phyloP scores from a whole-genome alignment of 805 yeast genomes.

The Metschnikowia santaceciliae region DNA sequence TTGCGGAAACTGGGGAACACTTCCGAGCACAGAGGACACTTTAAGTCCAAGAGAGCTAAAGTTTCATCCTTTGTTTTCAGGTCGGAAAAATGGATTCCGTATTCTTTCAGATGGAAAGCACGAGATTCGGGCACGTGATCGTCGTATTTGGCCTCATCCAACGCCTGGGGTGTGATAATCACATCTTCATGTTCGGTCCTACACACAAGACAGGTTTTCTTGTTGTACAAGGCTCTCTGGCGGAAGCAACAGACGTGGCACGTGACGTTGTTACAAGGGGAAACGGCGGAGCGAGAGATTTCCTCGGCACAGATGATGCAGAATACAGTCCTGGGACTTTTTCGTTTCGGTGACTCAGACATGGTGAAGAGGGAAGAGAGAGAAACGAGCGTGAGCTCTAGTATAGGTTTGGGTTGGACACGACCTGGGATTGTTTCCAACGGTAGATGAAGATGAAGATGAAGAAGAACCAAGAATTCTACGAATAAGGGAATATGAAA shows the following conservation, averaged over 20 bases:
- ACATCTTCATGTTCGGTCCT: conserved; percentile 62
- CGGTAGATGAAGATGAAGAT: too few species aligned
- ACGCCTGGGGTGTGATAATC: conserved; percentile 51
- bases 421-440: not conserved
- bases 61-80: conserved; percentile 46
- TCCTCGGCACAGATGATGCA: conserved; percentile 86
- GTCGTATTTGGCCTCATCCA: conserved; percentile 27
- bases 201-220: conserved; percentile 77
- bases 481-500: too few species aligned
- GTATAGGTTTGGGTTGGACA: not conserved
- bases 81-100: conserved; percentile 59
- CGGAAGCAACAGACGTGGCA: conserved; percentile 83
- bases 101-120: conserved; percentile 37
- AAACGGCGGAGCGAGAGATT: conserved; percentile 58
- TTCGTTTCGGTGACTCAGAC: not conserved
- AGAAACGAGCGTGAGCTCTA: not conserved
- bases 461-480: too few species aligned
- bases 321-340: conserved; percentile 20
- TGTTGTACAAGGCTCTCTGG: conserved; percentile 74
- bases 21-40: conserved; percentile 52
- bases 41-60: conserved; percentile 46
- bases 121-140: conserved; percentile 34
- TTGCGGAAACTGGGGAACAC: conserved; percentile 49
- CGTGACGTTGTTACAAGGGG: conserved; percentile 80
- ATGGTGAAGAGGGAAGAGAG: not conserved